Evolutionary conservation across 2,329 filamentous ascomycete species (phyloP).

Genomic region (Dothiorella sarmentorum): DNA sequence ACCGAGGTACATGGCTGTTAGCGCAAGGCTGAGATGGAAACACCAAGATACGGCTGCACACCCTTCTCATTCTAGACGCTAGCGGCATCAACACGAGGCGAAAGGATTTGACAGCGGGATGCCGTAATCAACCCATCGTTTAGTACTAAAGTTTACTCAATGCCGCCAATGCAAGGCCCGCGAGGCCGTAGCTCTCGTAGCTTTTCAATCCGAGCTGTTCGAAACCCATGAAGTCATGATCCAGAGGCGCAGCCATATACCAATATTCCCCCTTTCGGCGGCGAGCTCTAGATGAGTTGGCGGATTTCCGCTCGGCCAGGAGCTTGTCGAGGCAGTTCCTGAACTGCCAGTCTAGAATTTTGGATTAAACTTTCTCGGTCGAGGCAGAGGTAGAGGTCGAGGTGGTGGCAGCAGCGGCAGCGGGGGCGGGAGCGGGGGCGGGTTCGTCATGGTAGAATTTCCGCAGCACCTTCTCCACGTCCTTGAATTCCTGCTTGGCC

Average conservation of each 20-base stretch:
- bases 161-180: constrained; percentile 12
- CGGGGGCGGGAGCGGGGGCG: background rate
- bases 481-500: constrained; percentile 73
- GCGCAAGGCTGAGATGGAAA: background rate
- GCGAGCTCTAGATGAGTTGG: background rate
- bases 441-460: constrained; percentile 62
- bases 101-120: background rate
- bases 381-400: background rate
- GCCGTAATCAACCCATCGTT: constrained; percentile 14
- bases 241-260: constrained; percentile 13
- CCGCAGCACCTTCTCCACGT: constrained; percentile 67
- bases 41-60: background rate
- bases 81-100: background rate
- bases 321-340: constrained; percentile 4
- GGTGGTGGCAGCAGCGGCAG: background rate
- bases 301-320: background rate
- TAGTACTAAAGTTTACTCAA: constrained; percentile 15
- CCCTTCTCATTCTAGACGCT: background rate
- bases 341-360: background rate
- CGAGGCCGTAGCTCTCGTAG: constrained; percentile 10
- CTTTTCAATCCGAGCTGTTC: constrained; percentile 13
- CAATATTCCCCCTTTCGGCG: background rate
- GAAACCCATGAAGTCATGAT: constrained; percentile 17
- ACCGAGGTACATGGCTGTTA: constrained; percentile 1
- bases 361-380: too few relatives aligned